Evolutionary conservation across 1,284 basidiomycete species (phyloP), one percentile per base, ranked within the genome.

Genomic region (Rhizoctonia solani): DNA sequence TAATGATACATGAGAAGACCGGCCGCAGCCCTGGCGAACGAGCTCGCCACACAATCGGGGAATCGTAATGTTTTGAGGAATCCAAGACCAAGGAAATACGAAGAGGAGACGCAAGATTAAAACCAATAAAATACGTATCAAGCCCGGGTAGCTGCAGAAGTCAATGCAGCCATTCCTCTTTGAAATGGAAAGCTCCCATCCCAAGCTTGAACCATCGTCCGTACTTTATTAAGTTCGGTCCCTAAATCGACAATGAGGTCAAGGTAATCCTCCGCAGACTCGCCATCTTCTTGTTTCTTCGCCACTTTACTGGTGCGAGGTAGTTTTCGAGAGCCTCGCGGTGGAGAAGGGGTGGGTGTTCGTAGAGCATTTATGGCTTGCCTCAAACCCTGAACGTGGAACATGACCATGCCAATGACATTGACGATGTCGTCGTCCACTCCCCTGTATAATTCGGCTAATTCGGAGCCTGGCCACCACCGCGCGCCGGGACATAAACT

Each of bases 381-480:
- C 52, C 61, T 54, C 5, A 66, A 47, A 4, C 61, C 61, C 13
- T 54, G 41, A 41, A 66, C 42, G 9, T 66, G 61, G 11, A 54
- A 49, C 61, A 66, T 66, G 37, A 50, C 37, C 37, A 66, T 39
- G 21, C 39, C 41, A 32, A 66, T 54, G 50, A 66, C 61, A 50
- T 50, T 54, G 53, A 66, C 61, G 53, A 66, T 66, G 29, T 66
- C 61, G 13, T 54, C 61, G 52, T 66, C 61, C 21, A 66, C 53
- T 41, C 52, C 50, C 42, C 61, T 54, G 19, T 66, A 66, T 16
- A 66, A 50, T 29, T 66, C 61, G 52, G 61, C 61, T 39, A 66
- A 50, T n/a, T 66, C 52, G 41, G 50, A 54, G 61, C 61, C 61
- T 27, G 42, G 37, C 61, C 50, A 66, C 61, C 61, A 66, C 19